These are phyloP conservation scores for Scheffersomyces ergatensis DNA, from an alignment of 805 yeast genomes.

Conservation along the genomic window DNA sequence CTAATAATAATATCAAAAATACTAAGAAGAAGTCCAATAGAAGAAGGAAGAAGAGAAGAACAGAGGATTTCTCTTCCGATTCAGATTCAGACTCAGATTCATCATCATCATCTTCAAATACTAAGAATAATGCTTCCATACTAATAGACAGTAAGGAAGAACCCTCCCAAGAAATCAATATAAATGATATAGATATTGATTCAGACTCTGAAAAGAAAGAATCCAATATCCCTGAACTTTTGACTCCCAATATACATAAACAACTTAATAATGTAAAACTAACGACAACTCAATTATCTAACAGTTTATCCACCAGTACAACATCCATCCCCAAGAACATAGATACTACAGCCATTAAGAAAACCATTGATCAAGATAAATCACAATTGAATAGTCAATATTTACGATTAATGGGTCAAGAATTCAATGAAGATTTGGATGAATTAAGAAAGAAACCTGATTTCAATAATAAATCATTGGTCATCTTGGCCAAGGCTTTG, in stretches of 20 bases:
- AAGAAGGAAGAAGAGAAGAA: constrained; percentile 78
- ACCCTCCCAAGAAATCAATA: constrained; percentile 10
- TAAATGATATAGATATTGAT: constrained; percentile 30
- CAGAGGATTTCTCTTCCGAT: constrained; percentile 64
- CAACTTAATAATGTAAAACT: constrained; percentile 21
- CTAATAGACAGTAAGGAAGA: constrained; percentile 1
- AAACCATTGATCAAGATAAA: constrained; percentile 16
- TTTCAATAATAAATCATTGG: constrained; percentile 52
- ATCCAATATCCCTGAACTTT: constrained; percentile 15
- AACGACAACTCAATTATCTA: constrained; percentile 20
- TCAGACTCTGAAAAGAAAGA: constrained; percentile 20
- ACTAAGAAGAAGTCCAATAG: constrained; percentile 6
- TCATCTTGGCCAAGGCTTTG: constrained; percentile 53
- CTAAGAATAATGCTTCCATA: constrained; percentile 3
- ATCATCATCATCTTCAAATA: constrained; percentile 1
- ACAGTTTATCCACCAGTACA: constrained; percentile 5
- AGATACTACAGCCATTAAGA: constrained; percentile 1
- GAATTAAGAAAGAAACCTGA: constrained; percentile 61
- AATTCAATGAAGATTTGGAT: constrained; percentile 62
- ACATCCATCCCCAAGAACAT: constrained; percentile 19
- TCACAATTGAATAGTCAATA: constrained; percentile 48
- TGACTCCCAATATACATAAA: constrained; percentile 15
- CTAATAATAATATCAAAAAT: too few species aligned
- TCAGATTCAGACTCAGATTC: constrained; percentile 41
- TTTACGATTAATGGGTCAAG: constrained; percentile 52